Percentiles rank a stretch among this genome's conserved stretches.
Evolutionary conservation across 441 rosid genomes (phyloP).

Genomic region (Lagerstroemia fauriei): DNA sequence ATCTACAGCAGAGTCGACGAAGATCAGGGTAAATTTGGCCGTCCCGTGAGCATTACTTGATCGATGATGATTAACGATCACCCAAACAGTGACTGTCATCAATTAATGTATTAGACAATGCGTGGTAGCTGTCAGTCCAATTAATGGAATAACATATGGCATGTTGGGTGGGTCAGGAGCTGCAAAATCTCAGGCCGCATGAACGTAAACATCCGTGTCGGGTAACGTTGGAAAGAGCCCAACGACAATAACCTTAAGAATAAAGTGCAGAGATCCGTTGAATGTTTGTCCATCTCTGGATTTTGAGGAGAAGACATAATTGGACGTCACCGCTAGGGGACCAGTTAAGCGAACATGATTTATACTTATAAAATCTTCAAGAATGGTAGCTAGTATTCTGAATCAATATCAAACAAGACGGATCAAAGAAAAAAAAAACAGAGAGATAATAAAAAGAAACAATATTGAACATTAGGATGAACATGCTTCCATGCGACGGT

Average conservation of each 20-base stretch:
- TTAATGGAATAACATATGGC: not conserved
- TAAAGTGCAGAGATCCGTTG: not conserved
- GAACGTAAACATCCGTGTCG: slow-evolving; percentile 2
- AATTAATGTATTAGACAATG: not conserved
- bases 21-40: too few relatives aligned
- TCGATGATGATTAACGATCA: not conserved
- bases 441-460: too few relatives aligned
- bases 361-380: not conserved
- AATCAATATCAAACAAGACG: too few relatives aligned
- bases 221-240: not conserved
- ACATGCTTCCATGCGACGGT: too few relatives aligned
- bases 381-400: not conserved
- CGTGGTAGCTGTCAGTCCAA: not conserved
- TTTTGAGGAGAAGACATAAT: not conserved
- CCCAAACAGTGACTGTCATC: not conserved
- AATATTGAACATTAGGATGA: too few relatives aligned
- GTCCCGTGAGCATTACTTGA: not conserved
- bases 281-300: not conserved
- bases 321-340: not conserved
- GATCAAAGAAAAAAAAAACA: too few relatives aligned
- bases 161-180: not conserved
- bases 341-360: not conserved
- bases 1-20: too few relatives aligned
- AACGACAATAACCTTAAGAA: not conserved
- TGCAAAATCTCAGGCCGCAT: not conserved